Evolutionary conservation across 1,284 basidiomycete genomes (phyloP).

Genomic region (Puccinia novopanici): DNA sequence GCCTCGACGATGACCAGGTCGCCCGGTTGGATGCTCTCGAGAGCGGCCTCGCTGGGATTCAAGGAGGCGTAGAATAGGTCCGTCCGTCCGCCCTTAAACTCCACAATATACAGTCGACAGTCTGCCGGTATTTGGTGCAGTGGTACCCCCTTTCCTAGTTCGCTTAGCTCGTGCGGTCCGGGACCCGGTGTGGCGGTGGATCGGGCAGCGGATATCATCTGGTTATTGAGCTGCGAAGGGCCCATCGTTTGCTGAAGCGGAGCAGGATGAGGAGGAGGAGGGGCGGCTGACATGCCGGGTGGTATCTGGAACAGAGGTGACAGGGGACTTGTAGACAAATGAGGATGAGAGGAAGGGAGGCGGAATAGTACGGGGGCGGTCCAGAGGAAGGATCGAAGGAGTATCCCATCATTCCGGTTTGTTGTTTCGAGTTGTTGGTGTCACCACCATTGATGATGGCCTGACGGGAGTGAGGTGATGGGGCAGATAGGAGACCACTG

Average conservation of each 20-base stretch:
- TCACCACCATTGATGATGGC: neutral
- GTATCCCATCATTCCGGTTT: constrained; percentile 7
- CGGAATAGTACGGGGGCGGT: constrained; percentile 12
- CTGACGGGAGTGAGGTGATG: constrained; percentile 27
- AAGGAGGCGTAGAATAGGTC: constrained; percentile 88
- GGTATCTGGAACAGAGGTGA: constrained; percentile 22
- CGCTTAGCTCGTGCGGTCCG: constrained; percentile 58
- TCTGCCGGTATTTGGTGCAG: constrained; percentile 73
- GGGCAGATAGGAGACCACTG: constrained; percentile 41
- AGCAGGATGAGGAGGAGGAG: constrained; percentile 52
- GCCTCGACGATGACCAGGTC: constrained; percentile 96
- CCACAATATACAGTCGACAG: constrained; percentile 91
- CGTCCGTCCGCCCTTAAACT: constrained; percentile 94
- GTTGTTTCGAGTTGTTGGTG: neutral
- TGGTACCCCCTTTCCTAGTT: constrained; percentile 86
- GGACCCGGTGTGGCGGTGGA: constrained; percentile 39
- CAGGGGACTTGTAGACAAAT: constrained; percentile 5
- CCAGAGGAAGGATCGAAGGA: constrained; percentile 29
- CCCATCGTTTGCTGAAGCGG: constrained; percentile 50
- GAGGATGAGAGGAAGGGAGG: neutral
- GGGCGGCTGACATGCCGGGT: constrained; percentile 52
- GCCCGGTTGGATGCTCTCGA: constrained; percentile 65
- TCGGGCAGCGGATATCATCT: constrained; percentile 19
- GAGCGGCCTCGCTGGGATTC: constrained; percentile 61
- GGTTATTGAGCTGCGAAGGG: constrained; percentile 53